Evolutionary conservation across 768 basidiomycete genomes (phyloP).

Genomic region (Postia placenta): DNA sequence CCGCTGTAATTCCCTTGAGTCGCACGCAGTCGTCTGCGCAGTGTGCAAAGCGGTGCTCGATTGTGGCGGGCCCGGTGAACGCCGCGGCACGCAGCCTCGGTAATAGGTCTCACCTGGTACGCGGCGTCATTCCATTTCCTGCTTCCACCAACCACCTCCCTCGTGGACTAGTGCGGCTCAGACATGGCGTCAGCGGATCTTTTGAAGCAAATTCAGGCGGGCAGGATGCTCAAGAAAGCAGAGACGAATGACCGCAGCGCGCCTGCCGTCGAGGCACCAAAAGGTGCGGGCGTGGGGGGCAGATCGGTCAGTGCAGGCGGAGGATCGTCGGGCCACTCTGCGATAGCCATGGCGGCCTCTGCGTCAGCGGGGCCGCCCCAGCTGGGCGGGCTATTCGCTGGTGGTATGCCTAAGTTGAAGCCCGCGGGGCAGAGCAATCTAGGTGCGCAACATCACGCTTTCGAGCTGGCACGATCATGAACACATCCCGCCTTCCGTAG

Average conservation of each 20-base stretch:
- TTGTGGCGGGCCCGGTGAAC: too few species aligned
- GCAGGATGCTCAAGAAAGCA: constrained; percentile 76
- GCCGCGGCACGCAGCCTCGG: too few species aligned
- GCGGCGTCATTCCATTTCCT: too few species aligned
- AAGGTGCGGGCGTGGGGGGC: constrained; percentile 24
- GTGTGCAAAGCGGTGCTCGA: too few species aligned
- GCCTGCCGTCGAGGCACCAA: constrained; percentile 48
- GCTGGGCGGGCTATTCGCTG: constrained; percentile 80
- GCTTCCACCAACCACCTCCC: too few species aligned
- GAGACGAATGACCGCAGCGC: constrained; percentile 79
- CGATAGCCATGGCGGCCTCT: constrained; percentile 13
- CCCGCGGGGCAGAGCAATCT: constrained; percentile 53
- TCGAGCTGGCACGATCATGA: constrained; percentile 1
- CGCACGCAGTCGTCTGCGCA: too few species aligned
- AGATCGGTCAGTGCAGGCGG: constrained; percentile 36
- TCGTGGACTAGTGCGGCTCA: too few species aligned
- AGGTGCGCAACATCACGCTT: constrained; percentile 35
- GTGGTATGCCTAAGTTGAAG: constrained; percentile 88
- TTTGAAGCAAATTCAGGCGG: constrained; percentile 76
- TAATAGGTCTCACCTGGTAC: too few species aligned
- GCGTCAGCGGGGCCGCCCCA: constrained; percentile 62
- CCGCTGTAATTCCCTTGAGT: too few species aligned
- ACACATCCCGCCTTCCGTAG: constrained; percentile 27
- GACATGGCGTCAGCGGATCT: constrained; percentile 72
- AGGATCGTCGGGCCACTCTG: constrained; percentile 26